These are phyloP conservation scores for Scedosporium boydii DNA, from an alignment of 2,329 filamentous ascomycete genomes.

Conservation along the genomic window DNA sequence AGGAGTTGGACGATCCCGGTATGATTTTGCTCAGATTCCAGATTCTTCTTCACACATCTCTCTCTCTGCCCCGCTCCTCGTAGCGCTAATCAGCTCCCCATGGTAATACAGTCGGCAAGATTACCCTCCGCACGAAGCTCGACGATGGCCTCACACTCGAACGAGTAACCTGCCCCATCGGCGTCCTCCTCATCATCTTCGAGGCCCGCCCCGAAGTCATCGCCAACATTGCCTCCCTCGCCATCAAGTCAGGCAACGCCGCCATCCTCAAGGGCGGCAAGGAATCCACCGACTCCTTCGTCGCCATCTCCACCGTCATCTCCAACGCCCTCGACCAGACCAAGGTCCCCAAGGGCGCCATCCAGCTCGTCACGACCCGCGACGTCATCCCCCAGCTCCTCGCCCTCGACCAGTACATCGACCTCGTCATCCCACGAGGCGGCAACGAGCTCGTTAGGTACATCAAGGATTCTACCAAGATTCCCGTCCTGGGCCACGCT, in stretches of 20 bases:
- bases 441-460: conserved; percentile 83
- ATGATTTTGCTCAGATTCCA: conserved; percentile 22
- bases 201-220: conserved; percentile 97
- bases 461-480: conserved; percentile 84
- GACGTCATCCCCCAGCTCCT: conserved; percentile 87
- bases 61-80: conserved; percentile 1
- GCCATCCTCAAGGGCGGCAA: conserved; percentile 96
- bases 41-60: background rate
- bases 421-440: conserved; percentile 88
- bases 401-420: conserved; percentile 75
- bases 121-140: conserved; percentile 73
- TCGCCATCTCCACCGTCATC: conserved; percentile 80
- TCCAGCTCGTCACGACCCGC: conserved; percentile 89
- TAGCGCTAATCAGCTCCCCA: conserved; percentile 4
- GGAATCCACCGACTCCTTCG: conserved; percentile 91
- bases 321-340: conserved; percentile 65
- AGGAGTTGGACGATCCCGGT: conserved; percentile 77
- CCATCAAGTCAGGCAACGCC: conserved; percentile 94
- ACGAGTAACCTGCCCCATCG: conserved; percentile 86
- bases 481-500: conserved; percentile 91
- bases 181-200: conserved; percentile 96
- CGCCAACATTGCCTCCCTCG: conserved; percentile 91
- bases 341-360: conserved; percentile 70
- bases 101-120: conserved; percentile 57
- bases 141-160: conserved; percentile 82